Base-by-base conservation (phyloP, 352 stramenopile species). In the Plasmopara halstedii region DNA sequence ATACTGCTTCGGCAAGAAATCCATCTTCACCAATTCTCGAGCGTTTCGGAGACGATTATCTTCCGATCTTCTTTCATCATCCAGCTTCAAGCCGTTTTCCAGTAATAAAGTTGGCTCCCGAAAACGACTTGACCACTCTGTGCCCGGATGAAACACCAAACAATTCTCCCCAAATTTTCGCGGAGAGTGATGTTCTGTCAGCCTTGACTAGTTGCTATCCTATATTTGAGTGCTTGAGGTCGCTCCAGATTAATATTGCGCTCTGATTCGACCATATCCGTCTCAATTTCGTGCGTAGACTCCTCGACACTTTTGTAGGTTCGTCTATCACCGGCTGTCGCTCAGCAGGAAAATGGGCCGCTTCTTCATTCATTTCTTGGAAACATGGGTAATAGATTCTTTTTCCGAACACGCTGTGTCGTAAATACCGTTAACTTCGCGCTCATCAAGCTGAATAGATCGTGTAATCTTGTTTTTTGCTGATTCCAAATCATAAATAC, bases 401-500 rank as follows among this genome's bases (percentile, higher is more conserved):
- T 17, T 39, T n/a, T n/a, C n/a, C n/a, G n/a, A n/a, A n/a, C n/a
- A n/a, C n/a, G n/a, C n/a, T n/a, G n/a, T n/a, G n/a, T n/a, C n/a
- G n/a, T n/a, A n/a, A n/a, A n/a, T n/a, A n/a, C n/a, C n/a, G n/a
- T n/a, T n/a, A n/a, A n/a, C n/a, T n/a, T n/a, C n/a, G n/a, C n/a
- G n/a, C n/a, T n/a, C n/a, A n/a, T n/a, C n/a, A 7, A 39, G 14
- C 15, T 39, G 20, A 6, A 39, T 18, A 19, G 33, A 39, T 1
- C 31, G 33, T 39, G 33, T 9, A n/a, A 39, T 5, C 33, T 39
- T 42, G 13, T 57, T 31, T 20, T 62, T 56, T 35, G 19, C 18
- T 2, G 46, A 34, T 2, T 55, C 48, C 10, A 58, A 23, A 32
- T 58, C 44, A 21, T 41, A 43, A 1, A 55, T 43, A 20, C 45